These are phyloP conservation scores for Tricholoma flavovirens DNA, from an alignment of 768 basidiomycete species.

Conservation along the genomic window DNA sequence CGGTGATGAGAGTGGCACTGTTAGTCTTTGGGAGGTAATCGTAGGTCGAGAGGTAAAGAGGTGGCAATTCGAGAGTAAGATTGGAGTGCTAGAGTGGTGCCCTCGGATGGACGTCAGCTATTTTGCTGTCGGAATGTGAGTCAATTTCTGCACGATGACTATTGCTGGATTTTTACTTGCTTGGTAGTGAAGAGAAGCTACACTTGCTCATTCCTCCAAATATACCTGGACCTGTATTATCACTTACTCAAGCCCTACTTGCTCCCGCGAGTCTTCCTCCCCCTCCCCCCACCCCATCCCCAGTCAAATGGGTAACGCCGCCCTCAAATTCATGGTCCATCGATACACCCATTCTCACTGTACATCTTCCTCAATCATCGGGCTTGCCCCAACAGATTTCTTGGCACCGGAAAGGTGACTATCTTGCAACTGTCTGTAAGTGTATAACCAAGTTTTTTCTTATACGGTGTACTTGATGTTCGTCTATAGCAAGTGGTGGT, in stretches of 20 bases:
- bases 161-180: constrained; percentile 1
- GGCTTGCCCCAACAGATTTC: constrained; percentile 73
- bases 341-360: constrained; percentile 53
- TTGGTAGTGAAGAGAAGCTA: constrained; percentile 68
- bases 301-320: constrained; percentile 63
- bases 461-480: constrained; percentile 8
- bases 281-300: constrained; percentile 48
- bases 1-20: constrained; percentile 83
- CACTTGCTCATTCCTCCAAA: constrained; percentile 80
- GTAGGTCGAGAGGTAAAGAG: constrained; percentile 84
- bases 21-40: constrained; percentile 87
- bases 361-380: constrained; percentile 58
- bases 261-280: constrained; percentile 62
- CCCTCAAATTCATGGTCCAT: constrained; percentile 40
- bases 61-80: constrained; percentile 76
- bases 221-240: constrained; percentile 50
- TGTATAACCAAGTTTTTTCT: constrained; percentile 16
- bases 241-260: constrained; percentile 56
- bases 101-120: constrained; percentile 78
- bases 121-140: constrained; percentile 77
- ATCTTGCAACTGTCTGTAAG: constrained; percentile 92
- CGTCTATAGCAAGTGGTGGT: constrained; percentile 49
- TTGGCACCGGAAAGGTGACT: constrained; percentile 95
- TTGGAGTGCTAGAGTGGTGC: constrained; percentile 91
- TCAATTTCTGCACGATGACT: constrained; percentile 15